A percentile compares a stretch with the other conserved stretches of the same genome.
Evolutionary conservation across 768 basidiomycete genomes (phyloP).

Genomic region (Cytidiella melzeri): DNA sequence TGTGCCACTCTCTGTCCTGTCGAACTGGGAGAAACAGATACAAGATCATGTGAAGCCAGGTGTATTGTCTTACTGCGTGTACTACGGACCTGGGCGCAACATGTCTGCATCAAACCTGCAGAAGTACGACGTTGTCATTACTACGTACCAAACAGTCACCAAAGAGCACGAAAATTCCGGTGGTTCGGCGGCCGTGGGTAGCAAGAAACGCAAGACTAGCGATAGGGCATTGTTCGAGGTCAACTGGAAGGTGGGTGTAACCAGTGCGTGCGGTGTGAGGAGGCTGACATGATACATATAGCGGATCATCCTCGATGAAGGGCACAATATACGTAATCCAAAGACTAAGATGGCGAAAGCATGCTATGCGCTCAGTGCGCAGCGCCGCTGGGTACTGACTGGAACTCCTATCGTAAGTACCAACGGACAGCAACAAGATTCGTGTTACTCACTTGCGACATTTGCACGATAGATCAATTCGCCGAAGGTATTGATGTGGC

Average conservation of each 20-base stretch:
- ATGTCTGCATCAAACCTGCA: slow-evolving; percentile 54
- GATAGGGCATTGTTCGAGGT: slow-evolving; percentile 59
- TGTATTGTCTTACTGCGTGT: slow-evolving; percentile 49
- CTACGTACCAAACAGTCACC: slow-evolving; percentile 72
- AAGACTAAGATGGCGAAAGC: slow-evolving; percentile 80
- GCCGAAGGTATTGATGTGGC: slow-evolving; percentile 41
- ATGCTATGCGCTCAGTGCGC: slow-evolving; percentile 53
- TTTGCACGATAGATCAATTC: slow-evolving; percentile 63
- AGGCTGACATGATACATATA: slow-evolving; percentile 18
- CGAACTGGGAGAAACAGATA: slow-evolving; percentile 87
- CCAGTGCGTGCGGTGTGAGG: not conserved
- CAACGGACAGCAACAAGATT: not conserved
- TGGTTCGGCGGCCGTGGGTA: slow-evolving; percentile 21
- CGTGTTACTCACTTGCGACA: not conserved
- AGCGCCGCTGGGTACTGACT: slow-evolving; percentile 74
- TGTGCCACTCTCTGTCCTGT: slow-evolving; percentile 75
- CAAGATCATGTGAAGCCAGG: slow-evolving; percentile 60
- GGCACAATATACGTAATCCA: slow-evolving; percentile 81
- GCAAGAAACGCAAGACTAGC: slow-evolving; percentile 52
- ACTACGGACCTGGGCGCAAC: slow-evolving; percentile 66
- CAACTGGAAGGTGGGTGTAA: slow-evolving; percentile 66
- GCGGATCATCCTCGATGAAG: slow-evolving; percentile 85
- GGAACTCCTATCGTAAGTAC: slow-evolving; percentile 84
- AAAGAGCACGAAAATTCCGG: slow-evolving; percentile 40
- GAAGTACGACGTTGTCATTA: slow-evolving; percentile 72